Conservation (phyloP, 768 basidiomycete species). For the Auricularia sp. region DNA sequence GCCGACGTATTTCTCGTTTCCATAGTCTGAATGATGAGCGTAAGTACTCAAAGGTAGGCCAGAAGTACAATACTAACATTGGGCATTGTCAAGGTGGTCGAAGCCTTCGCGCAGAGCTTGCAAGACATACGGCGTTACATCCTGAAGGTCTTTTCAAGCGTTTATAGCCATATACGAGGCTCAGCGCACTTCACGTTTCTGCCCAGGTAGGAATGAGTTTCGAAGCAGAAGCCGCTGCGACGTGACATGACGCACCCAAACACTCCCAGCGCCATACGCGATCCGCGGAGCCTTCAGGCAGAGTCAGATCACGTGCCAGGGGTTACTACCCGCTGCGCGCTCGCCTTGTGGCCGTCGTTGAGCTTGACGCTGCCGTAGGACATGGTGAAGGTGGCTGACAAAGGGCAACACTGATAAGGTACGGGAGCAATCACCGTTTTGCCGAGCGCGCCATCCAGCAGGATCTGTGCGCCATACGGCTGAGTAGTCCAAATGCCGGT, state of each 20-base stretch:
- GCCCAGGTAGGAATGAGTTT: background rate
- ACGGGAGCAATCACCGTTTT: background rate
- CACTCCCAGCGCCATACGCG: conserved; percentile 59
- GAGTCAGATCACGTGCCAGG: background rate
- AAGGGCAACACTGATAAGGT: background rate
- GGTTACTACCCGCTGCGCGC: background rate
- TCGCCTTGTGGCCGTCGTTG: conserved; percentile 36
- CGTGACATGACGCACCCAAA: conserved; percentile 34
- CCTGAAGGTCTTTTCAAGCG: background rate
- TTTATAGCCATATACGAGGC: no score
- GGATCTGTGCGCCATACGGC: no score
- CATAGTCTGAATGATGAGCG: conserved; percentile 34
- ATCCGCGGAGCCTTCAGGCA: conserved; percentile 30
- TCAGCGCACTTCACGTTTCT: background rate
- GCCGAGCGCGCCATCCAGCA: no score
- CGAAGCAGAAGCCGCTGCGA: background rate
- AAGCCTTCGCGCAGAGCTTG: background rate
- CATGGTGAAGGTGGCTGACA: conserved; percentile 27
- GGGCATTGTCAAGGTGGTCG: conserved; percentile 1
- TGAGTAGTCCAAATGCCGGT: no score
- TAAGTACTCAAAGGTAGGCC: no score
- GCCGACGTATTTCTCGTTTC: conserved; percentile 53
- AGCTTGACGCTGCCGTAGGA: conserved; percentile 49
- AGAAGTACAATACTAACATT: background rate
- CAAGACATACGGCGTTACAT: background rate